Base-by-base conservation (phyloP, 148 eudicot species). In the Cornus kousa region DNA sequence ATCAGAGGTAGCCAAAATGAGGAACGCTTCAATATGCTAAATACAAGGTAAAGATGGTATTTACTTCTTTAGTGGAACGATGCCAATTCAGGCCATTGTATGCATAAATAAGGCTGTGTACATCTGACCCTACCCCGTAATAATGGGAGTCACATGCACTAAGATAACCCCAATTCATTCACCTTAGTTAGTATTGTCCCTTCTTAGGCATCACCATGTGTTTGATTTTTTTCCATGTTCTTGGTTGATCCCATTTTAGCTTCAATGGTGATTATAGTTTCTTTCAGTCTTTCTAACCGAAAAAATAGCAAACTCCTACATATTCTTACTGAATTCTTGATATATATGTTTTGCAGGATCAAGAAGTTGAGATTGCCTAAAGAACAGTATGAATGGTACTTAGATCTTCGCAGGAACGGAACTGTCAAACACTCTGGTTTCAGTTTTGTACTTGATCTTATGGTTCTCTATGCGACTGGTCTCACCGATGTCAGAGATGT, bases 1-100 rank as follows among this genome's bases (percentile, higher is more conserved):
- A 89, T 93, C 50, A 78, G 90, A 84, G 98, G 93, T 79, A 90
- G 97, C 82, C 97, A 95, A 84, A 95, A 85, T 9, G 99, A 95
- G 80, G 99, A 95, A 70, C 93, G 98, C 60, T 48, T 93, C 35
- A 77, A 82, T 71, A 65, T 81, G 77, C 82, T 95, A 67, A 87
- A 70, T 22, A 68, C 82, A 76, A 88, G 98, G 98, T 95, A 87
- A 55, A 65, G 48, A 65, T 35, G 31, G 5, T 35, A 37, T 14
- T 0, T 28, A 28, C 28, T 0, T 28, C 28, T 28, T 43, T 55
- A 14, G 14, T 14, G 60, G 0, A 10, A 55, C 60, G 4, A 55
- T 14, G 60, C 0, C 4, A 14, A 55, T 55, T 11, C 12, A 55
- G 14, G 12, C 19, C 43, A 23, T 28, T n/a, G 16, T 7, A 14